Conservation (phyloP, 2,329 filamentous ascomycete genomes). For the Scleromitrula shiraiana region DNA sequence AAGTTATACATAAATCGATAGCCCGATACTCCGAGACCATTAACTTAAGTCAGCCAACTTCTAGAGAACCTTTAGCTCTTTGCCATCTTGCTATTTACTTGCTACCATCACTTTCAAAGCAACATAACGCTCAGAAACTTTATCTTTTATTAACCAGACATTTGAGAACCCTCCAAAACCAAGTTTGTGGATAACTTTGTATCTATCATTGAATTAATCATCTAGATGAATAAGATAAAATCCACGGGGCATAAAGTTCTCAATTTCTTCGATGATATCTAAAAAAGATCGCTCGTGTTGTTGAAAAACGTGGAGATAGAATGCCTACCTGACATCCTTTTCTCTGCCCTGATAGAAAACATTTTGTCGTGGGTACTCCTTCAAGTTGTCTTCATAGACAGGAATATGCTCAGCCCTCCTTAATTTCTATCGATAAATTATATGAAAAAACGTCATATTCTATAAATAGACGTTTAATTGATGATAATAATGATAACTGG, state of each 20-base stretch:
- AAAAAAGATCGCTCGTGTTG: background rate
- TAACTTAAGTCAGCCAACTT: background rate
- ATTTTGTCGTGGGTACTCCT: no score
- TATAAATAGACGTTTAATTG: no score
- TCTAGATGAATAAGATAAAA: constrained; percentile 19
- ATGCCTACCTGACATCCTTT: no score
- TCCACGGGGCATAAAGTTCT: constrained; percentile 13
- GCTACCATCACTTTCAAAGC: constrained; percentile 9
- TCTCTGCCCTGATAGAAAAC: no score
- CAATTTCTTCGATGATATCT: constrained; percentile 3
- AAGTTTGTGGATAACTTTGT: constrained; percentile 33
- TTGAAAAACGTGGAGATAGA: no score
- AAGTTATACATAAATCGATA: no score
- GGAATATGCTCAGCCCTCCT: no score
- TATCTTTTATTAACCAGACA: constrained; percentile 33
- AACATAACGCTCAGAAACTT: background rate
- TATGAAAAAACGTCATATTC: no score
- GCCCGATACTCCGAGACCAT: no score
- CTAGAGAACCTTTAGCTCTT: background rate
- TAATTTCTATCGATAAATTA: no score
- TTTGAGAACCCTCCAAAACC: constrained; percentile 34
- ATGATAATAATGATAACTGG: no score
- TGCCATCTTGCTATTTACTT: background rate
- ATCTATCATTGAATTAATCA: constrained; percentile 27
- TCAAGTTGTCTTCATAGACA: no score